Base-by-base conservation (phyloP, 768 basidiomycete genomes). In the Podaxis sp. region DNA sequence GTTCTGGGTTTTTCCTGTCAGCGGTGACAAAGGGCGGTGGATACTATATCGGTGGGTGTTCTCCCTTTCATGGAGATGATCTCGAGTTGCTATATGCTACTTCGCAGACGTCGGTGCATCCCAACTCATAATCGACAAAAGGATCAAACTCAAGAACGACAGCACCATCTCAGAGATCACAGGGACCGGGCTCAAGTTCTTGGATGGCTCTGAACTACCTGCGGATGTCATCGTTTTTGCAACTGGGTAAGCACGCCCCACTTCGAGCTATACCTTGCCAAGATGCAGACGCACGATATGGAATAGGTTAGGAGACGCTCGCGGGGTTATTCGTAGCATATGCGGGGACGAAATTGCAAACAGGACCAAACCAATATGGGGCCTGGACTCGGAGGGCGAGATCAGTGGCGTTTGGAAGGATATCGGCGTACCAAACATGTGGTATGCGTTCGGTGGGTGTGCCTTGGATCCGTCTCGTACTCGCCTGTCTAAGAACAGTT, bases 71-170 rank as follows among this genome's bases (percentile, higher is more conserved):
- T 2, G 0, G 8, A 26, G 4, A 4, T n/a, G 38, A 3, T 3
- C 44, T 17, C 19, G 6, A 13, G n/a, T n/a, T 40, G 17, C 19
- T 26, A 3, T 22, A 4, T 24, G 26, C 33, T 12, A 2, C 3
- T 51, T 30, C 24, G 1, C 56, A 86, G 85, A 87, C 66, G 82
- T 82, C 54, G 88, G 87, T 63, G 84, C 81, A 3, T 82, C 82
- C 61, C 81, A 86, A 69, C 75, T 84, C 64, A 84, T 90, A 65
- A 79, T 83, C 33, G 85, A 88, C 64, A 85, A 87, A 19, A 86
- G 88, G 71, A 88, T 90, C 75, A 88, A 89, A 71, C 74, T 90
- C 66, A 90, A 90, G 76, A 86, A 80, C 71, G 86, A 85, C 63
- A 75, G 77, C 57, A 73, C 72, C 36, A 81, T 88, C 57, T 69